Evolutionary conservation across 129 eudicot genomes (phyloP).

Genomic region (Centaurea solstitialis): DNA sequence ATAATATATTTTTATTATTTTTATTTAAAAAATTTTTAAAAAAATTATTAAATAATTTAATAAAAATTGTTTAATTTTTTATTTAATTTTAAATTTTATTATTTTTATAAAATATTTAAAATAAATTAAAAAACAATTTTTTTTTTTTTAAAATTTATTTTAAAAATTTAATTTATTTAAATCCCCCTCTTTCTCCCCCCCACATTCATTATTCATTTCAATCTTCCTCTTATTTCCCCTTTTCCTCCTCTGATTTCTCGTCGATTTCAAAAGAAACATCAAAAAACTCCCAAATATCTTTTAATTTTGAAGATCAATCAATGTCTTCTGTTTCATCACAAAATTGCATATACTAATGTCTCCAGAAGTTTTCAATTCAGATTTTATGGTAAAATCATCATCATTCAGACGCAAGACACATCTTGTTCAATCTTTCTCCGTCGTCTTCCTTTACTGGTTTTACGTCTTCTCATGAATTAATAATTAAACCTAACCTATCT

Average conservation of each 20-base stretch:
- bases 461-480: conserved; percentile 71
- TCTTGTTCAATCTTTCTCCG: conserved; percentile 87
- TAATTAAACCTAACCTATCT: too few species aligned
- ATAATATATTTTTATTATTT: too few species aligned
- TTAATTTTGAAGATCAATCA: background rate
- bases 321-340: background rate
- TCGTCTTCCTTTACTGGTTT: conserved; percentile 83
- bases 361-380: conserved; percentile 52
- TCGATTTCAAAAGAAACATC: background rate
- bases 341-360: conserved; percentile 22
- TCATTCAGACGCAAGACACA: conserved; percentile 66
- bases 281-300: background rate
- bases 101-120: too few species aligned
- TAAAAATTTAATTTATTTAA: too few species aligned
- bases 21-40: too few species aligned
- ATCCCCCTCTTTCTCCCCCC: background rate
- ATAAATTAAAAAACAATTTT: too few species aligned
- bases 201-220: background rate
- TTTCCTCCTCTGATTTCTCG: background rate
- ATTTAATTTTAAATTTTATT: too few species aligned
- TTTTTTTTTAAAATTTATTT: too few species aligned
- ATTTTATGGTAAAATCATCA: conserved; percentile 67
- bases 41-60: too few species aligned
- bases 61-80: too few species aligned
- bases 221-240: background rate